Percentiles rank a stretch among this genome's conserved stretches.
phyloP scores from a whole-genome alignment of 2,329 filamentous ascomycete species.

The Trichoderma afroharzianum region DNA sequence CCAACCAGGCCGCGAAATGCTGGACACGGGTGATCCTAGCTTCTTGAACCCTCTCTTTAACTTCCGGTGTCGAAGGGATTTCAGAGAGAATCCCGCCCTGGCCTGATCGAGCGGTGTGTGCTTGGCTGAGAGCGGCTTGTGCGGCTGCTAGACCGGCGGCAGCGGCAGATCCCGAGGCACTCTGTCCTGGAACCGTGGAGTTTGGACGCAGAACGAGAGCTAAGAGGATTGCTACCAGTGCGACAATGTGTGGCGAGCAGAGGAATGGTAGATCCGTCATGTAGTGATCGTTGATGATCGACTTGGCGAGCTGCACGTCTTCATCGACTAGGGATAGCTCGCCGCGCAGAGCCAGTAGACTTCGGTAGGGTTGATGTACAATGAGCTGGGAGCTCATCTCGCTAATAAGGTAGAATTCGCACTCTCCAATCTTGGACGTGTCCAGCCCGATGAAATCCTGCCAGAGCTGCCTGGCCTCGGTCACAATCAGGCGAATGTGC shows the following conservation, averaged over 20 bases:
- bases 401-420: constrained; percentile 88
- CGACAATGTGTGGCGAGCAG: constrained; percentile 80
- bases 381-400: constrained; percentile 89
- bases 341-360: constrained; percentile 65
- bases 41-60: constrained; percentile 49
- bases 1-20: constrained; percentile 70
- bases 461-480: constrained; percentile 82
- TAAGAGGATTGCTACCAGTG: constrained; percentile 80
- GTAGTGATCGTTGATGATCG: constrained; percentile 87
- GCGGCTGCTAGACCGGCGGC: constrained; percentile 48
- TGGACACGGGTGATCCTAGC: constrained; percentile 62
- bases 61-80: constrained; percentile 22
- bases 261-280: constrained; percentile 87
- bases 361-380: constrained; percentile 85
- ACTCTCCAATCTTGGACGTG: constrained; percentile 82
- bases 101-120: constrained; percentile 34
- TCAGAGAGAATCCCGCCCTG: constrained; percentile 22
- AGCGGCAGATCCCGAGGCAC: constrained; percentile 28
- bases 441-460: constrained; percentile 73
- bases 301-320: constrained; percentile 73
- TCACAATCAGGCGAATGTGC: constrained; percentile 86
- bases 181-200: constrained; percentile 29
- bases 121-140: constrained; percentile 47
- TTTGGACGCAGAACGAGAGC: constrained; percentile 74
- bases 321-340: constrained; percentile 72